These are phyloP conservation scores for Leishmania turanica DNA, from an alignment of 208 protist genomes.

Conservation along the genomic window DNA sequence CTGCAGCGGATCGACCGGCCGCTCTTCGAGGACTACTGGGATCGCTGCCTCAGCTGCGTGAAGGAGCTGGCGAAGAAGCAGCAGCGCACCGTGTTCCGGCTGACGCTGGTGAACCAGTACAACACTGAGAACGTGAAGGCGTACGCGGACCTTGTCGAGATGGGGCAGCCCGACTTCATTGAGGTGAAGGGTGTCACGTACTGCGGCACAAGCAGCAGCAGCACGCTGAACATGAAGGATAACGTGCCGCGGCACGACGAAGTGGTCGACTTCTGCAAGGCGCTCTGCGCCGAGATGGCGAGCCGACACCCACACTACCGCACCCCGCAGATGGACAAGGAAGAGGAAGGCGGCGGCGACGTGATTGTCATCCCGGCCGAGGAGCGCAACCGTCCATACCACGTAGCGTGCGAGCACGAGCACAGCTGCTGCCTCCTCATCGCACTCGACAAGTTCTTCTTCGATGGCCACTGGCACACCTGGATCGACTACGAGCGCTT, in stretches of 20 bases:
- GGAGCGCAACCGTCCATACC: slow-evolving; percentile 70
- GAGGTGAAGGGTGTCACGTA: slow-evolving; percentile 96
- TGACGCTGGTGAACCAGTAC: slow-evolving; percentile 96
- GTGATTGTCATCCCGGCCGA: slow-evolving; percentile 34
- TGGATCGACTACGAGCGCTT: slow-evolving; percentile 94
- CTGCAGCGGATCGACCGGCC: slow-evolving; percentile 93
- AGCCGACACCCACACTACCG: slow-evolving; percentile 43
- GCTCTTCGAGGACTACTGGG: slow-evolving; percentile 96
- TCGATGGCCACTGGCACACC: slow-evolving; percentile 82
- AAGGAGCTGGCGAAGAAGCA: slow-evolving; percentile 78
- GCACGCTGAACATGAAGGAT: slow-evolving; percentile 89
- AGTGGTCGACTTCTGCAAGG: slow-evolving; percentile 89
- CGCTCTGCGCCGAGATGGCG: slow-evolving; percentile 60
- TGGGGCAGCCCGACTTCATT: slow-evolving; percentile 94
- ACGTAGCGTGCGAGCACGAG: slow-evolving; percentile 92
- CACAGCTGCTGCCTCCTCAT: slow-evolving; percentile 94
- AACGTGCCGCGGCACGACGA: slow-evolving; percentile 96
- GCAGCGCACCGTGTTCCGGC: slow-evolving; percentile 96
- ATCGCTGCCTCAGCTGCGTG: slow-evolving; percentile 92
- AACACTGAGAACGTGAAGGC: slow-evolving; percentile 80
- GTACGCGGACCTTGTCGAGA: slow-evolving; percentile 88
- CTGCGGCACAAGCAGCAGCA: slow-evolving; percentile 87
- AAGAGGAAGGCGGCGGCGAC: slow-evolving; percentile 2
- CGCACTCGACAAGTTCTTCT: slow-evolving; percentile 84
- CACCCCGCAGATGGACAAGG: slow-evolving; percentile 31